Base-by-base conservation (phyloP, 2,329 filamentous ascomycete genomes). In the Trichoderma sp. region DNA sequence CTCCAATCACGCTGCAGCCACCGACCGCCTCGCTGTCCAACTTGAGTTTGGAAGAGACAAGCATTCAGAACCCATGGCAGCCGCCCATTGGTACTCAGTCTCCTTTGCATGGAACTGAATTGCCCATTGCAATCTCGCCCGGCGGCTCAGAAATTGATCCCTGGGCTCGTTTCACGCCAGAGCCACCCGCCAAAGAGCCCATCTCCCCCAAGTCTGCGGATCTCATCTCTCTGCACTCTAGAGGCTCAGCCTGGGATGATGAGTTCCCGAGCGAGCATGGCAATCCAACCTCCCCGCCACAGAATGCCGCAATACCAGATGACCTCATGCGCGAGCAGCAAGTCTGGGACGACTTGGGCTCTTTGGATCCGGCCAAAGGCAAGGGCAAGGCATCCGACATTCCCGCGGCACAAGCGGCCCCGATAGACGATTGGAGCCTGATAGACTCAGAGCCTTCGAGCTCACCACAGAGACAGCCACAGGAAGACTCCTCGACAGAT, bases 381-480 rank as follows among this genome's bases (percentile, higher is more conserved):
- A 85, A 82, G 29, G 82, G 83, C 1, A 75, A 71, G 38, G 65
- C 33, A n/a, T 21, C 59, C 18, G 75, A 74, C 16, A 63, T 74
- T 14, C n/a, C 78, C 4, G 76, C 79, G 1, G 71, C 64, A 1
- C 76, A 80, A n/a, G 33, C 78, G 31, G 71, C 76, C 12, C 79
- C 77, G 14, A 67, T 83, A 8, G 86, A 89, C 6, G 88, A 87
- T 53, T 90, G 88, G 88, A 89, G 87, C 72, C 75, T 90, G 72
- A 86, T 89, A 65, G 88, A 89, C 53, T 79, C 84, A 24, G 87
- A 86, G 27, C 79, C 84, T 9, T 78, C 79, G 6, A 78, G 76
- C 9, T 62, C 72, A 63, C 68, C 72, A 68, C 60, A 16, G 33
- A 78, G 75, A 21, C 60, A 72, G 16, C 75, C 77, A 2, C 27